Base-by-base conservation (phyloP, 2,329 filamentous ascomycete species). In the Ophiostoma populinum region DNA sequence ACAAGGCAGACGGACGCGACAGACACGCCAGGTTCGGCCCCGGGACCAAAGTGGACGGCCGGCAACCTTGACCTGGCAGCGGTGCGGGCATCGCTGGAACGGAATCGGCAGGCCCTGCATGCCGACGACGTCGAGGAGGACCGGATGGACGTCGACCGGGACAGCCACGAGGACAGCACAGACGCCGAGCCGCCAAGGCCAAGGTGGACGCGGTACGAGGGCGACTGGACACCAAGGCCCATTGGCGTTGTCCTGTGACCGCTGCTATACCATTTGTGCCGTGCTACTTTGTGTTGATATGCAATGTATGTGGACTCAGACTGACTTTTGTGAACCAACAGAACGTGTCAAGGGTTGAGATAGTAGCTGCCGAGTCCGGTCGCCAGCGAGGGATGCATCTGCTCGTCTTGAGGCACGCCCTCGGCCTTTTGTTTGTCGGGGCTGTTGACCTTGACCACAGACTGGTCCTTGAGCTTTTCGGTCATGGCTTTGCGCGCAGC, bases 201-300 rank as follows among this genome's bases (percentile, higher is more conserved):
- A 20, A 20, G 6, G 26, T 74, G 70, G 69, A 54, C 55, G 16
- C 53, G 55, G 38, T 66, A 63, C 43, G 51, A 63, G 32, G 66
- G 65, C 7, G 48, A 54, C 3, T 75, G 70, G 70, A 62, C 59
- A 39, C 59, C 68, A 8, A 69, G 64, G 44, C 69, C 70, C 1
- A 73, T 74, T 44, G 70, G 70, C 5, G 54, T 65, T 35, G 57
- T 64, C 11, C n/a, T n/a, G n/a, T n/a, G n/a, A n/a, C n/a, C n/a
- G n/a, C n/a, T n/a, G n/a, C n/a, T n/a, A n/a, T n/a, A n/a, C n/a
- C n/a, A n/a, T n/a, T n/a, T n/a, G n/a, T n/a, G n/a, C n/a, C n/a
- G n/a, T n/a, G n/a, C n/a, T n/a, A n/a, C n/a, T n/a, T n/a, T n/a
- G n/a, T n/a, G n/a, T n/a, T n/a, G n/a, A n/a, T n/a, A n/a, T n/a